A percentile compares a stretch with the other conserved stretches of the same genome.
These are phyloP conservation scores for Monascus purpureus DNA, from an alignment of 495 filamentous ascomycete genomes.

Conservation along the genomic window DNA sequence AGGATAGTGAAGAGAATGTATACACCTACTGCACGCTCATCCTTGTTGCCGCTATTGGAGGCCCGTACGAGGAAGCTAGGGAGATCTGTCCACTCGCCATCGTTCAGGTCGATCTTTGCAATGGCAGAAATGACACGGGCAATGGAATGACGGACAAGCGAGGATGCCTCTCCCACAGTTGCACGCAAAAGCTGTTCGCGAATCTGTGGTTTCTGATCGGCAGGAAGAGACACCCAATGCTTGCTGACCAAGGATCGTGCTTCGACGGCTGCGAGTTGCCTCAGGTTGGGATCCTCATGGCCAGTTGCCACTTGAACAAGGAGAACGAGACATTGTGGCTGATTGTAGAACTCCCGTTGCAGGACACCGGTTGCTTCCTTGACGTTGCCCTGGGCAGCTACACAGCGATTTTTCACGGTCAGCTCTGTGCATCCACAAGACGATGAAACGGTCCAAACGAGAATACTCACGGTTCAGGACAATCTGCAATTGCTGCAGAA, in stretches of 20 bases:
- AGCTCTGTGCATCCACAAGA: neutral
- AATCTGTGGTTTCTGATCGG: slow-evolving; percentile 58
- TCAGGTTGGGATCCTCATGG: slow-evolving; percentile 54
- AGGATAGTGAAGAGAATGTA: slow-evolving; percentile 88
- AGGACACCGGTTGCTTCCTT: slow-evolving; percentile 83
- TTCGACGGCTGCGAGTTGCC: slow-evolving; percentile 85
- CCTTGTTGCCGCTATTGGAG: slow-evolving; percentile 51
- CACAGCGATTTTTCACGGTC: no score
- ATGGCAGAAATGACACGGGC: slow-evolving; percentile 79
- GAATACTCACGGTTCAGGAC: slow-evolving; percentile 54
- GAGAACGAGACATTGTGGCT: slow-evolving; percentile 66
- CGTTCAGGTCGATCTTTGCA: slow-evolving; percentile 71
- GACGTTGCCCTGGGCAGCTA: slow-evolving; percentile 39
- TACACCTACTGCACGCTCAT: slow-evolving; percentile 76
- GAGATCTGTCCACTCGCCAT: slow-evolving; percentile 77
- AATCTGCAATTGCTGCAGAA: slow-evolving; percentile 60
- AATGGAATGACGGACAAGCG: slow-evolving; percentile 67
- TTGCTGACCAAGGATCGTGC: slow-evolving; percentile 65
- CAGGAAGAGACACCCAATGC: slow-evolving; percentile 59
- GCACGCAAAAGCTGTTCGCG: slow-evolving; percentile 69
- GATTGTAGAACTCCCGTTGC: slow-evolving; percentile 80
- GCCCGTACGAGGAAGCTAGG: slow-evolving; percentile 61
- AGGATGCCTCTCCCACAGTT: slow-evolving; percentile 60
- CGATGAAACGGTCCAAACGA: neutral
- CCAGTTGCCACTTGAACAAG: slow-evolving; percentile 75